A percentile compares a stretch with the other conserved stretches of the same genome.
Conservation (phyloP, 2,329 filamentous ascomycete species). For the Aspergillus sclerotialis region DNA sequence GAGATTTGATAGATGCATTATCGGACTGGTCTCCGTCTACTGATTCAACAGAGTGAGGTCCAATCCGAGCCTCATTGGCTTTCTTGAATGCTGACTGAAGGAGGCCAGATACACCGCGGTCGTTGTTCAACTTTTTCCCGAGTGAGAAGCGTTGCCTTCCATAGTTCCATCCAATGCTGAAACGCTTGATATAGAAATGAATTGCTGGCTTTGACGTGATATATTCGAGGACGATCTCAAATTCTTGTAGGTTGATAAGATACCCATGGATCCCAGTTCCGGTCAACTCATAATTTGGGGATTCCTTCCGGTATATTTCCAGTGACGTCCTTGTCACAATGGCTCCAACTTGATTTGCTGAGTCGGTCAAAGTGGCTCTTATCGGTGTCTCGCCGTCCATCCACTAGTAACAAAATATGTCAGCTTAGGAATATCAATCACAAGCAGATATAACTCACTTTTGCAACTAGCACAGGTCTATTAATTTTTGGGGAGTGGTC, state of each 20-base stretch:
- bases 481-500: constrained; percentile 2
- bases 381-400: constrained; percentile 9
- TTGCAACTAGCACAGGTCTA: constrained; percentile 19
- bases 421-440: constrained; percentile 1
- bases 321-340: constrained; percentile 21
- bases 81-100: constrained; percentile 9
- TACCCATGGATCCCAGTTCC: constrained; percentile 18
- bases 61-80: constrained; percentile 5
- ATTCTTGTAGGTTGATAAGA: constrained; percentile 23
- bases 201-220: constrained; percentile 14
- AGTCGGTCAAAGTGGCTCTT: constrained; percentile 27
- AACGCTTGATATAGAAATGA: constrained; percentile 18
- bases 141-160: constrained; percentile 6
- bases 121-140: constrained; percentile 15
- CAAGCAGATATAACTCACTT: constrained; percentile 15
- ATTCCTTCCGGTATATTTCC: constrained; percentile 12
- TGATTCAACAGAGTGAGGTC: neutral
- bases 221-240: constrained; percentile 29
- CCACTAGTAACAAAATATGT: constrained; percentile 17
- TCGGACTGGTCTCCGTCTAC: constrained; percentile 4
- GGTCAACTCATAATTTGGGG: constrained; percentile 10
- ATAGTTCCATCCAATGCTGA: constrained; percentile 16
- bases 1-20: constrained; percentile 6
- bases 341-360: constrained; percentile 25
- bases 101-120: constrained; percentile 8